A percentile compares a stretch with the other conserved stretches of the same genome.
These are phyloP conservation scores for Fusarium floridanum DNA, from an alignment of 2,329 filamentous ascomycete genomes.

Conservation along the genomic window DNA sequence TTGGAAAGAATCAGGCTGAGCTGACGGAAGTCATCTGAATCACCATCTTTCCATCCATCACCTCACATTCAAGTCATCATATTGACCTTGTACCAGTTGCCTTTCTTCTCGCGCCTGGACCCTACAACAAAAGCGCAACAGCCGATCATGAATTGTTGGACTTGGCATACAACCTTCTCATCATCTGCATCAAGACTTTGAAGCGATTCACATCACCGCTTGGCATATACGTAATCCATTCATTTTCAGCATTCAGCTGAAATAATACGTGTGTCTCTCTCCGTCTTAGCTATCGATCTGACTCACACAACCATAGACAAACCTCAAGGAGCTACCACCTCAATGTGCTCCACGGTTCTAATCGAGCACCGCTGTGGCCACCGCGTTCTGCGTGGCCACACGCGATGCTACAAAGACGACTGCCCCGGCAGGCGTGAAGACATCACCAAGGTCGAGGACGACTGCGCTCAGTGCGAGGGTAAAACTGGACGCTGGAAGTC, in stretches of 20 bases:
- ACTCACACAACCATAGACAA: not conserved
- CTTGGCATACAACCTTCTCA: not conserved
- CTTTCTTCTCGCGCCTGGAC: not conserved
- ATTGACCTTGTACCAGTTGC: not conserved
- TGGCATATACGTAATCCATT: not conserved
- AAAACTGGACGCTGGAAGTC: constrained; percentile 47
- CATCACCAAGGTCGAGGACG: constrained; percentile 47
- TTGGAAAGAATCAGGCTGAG: not conserved
- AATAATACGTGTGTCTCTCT: not conserved
- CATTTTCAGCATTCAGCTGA: not conserved
- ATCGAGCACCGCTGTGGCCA: constrained; percentile 55
- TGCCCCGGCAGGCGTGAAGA: constrained; percentile 51
- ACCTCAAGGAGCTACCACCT: not conserved
- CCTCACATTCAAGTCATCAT: not conserved
- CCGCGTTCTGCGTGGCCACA: constrained; percentile 51
- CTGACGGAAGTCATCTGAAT: not conserved
- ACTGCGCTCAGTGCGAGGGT: constrained; percentile 53
- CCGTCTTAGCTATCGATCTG: not conserved
- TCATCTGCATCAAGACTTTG: constrained; percentile 7
- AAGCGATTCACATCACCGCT: constrained; percentile 2
- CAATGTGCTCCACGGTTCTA: constrained; percentile 52
- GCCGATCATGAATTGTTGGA: constrained; percentile 10
- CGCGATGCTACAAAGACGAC: constrained; percentile 51
- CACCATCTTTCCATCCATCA: not conserved
- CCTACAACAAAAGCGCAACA: not conserved